Percentiles rank a stretch among this genome's conserved stretches.
These are phyloP conservation scores for Schoenoplectus tabernaemontani DNA, from an alignment of 202 grass and related monocot genomes.

Conservation along the genomic window DNA sequence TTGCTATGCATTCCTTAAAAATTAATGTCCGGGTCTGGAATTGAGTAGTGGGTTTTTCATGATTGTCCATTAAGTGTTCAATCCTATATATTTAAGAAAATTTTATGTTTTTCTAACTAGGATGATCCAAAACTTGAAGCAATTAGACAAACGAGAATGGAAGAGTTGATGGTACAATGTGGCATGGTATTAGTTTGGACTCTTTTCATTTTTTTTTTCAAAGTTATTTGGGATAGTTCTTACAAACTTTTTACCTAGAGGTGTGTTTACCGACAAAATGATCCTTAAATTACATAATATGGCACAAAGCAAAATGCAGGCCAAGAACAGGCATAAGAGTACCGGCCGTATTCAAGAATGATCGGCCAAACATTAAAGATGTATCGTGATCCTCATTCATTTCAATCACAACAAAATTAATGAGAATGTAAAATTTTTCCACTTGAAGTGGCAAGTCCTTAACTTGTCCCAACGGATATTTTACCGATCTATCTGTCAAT, in stretches of 20 bases:
- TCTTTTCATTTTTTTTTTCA: neutral
- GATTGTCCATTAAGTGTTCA: neutral
- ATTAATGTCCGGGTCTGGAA: neutral
- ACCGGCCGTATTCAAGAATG: too few species aligned
- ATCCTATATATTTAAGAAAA: neutral
- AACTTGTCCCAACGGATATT: too few species aligned
- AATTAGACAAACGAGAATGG: conserved; percentile 90
- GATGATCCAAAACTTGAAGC: conserved; percentile 93
- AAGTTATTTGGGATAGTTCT: neutral
- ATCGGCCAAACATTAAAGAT: too few species aligned
- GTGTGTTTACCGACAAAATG: neutral
- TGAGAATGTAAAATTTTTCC: too few species aligned
- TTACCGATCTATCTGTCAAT: too few species aligned
- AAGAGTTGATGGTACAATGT: conserved; percentile 85
- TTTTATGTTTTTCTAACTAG: conserved; percentile 30
- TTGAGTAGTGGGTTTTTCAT: neutral
- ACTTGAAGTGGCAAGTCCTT: too few species aligned
- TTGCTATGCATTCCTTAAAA: neutral
- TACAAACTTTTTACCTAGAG: neutral
- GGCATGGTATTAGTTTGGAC: conserved; percentile 44
- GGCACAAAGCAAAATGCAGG: conserved; percentile 57
- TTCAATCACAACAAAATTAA: too few species aligned
- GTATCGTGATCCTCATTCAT: too few species aligned
- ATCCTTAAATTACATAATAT: conserved; percentile 32
- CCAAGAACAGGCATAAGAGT: conserved; percentile 70